phyloP scores from a whole-genome alignment of 2,329 filamentous ascomycete species.

The Fusarium pseudonygamai region DNA sequence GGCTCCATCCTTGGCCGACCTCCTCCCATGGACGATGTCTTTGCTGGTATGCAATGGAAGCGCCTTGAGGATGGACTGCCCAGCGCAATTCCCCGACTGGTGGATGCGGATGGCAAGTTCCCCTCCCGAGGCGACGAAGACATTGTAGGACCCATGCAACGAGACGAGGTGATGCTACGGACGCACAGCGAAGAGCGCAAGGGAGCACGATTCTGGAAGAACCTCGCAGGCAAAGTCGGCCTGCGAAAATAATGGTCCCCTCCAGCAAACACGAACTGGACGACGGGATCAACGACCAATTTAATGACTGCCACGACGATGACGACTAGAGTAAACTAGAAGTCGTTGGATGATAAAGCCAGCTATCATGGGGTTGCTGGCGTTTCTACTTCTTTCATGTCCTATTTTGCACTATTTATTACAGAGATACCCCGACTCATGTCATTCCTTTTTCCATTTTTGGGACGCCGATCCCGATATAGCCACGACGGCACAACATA shows the following conservation, averaged over 20 bases:
- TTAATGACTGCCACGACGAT: conserved; percentile 39
- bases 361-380: conserved; percentile 34
- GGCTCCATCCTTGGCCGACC: conserved; percentile 52
- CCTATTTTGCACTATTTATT: conserved; percentile 23
- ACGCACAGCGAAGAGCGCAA: conserved; percentile 56
- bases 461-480: conserved; percentile 19
- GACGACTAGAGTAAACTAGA: conserved; percentile 36
- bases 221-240: conserved; percentile 58
- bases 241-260: conserved; percentile 40
- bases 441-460: conserved; percentile 40
- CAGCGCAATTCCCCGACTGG: conserved; percentile 73
- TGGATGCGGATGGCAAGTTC: conserved; percentile 83
- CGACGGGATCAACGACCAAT: conserved; percentile 24
- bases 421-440: conserved; percentile 44
- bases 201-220: conserved; percentile 59
- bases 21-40: conserved; percentile 50
- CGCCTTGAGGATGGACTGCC: conserved; percentile 65
- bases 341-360: conserved; percentile 27
- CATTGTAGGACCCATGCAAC: conserved; percentile 91
- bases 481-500: conserved; percentile 41
- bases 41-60: conserved; percentile 55
- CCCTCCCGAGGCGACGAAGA: conserved; percentile 88
- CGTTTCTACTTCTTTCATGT: conserved; percentile 31
- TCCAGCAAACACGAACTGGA: conserved; percentile 8
- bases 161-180: conserved; percentile 63